These are phyloP conservation scores for Aeschynomene evenia DNA, from an alignment of 306 rosid species.

Conservation along the genomic window DNA sequence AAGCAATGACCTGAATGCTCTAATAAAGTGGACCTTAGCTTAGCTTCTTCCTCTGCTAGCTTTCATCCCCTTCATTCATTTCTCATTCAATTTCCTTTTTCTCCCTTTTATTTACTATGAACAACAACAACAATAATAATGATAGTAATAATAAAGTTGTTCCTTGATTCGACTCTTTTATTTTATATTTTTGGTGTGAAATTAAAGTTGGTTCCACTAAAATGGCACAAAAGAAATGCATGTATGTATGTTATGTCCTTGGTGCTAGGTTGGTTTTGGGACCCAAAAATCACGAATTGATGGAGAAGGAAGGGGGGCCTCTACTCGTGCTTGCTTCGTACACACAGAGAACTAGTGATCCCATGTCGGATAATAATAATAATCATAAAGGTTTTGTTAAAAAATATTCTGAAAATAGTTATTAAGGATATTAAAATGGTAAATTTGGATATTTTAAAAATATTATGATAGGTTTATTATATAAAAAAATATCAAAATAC, in stretches of 20 bases:
- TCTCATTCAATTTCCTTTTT: no score
- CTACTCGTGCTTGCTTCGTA: slow-evolving; percentile 4
- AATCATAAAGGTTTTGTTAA: no score
- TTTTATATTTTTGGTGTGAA: not conserved
- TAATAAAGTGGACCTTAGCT: slow-evolving; percentile 28
- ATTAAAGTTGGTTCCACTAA: slow-evolving; percentile 33
- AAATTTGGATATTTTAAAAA: no score
- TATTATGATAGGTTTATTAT: no score
- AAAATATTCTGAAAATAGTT: no score
- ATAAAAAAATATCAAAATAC: no score
- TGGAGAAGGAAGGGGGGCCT: slow-evolving; percentile 23
- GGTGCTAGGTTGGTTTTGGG: slow-evolving; percentile 22
- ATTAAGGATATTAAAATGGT: no score
- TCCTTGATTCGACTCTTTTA: not conserved
- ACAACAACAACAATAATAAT: no score
- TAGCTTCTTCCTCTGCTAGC: no score
- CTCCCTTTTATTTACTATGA: no score
- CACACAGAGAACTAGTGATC: not conserved
- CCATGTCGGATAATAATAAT: no score
- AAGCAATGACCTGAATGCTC: slow-evolving; percentile 26
- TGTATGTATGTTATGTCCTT: not conserved
- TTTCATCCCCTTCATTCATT: slow-evolving; percentile 33
- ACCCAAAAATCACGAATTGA: slow-evolving; percentile 28
- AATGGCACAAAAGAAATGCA: not conserved
- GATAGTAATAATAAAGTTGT: no score